Percentiles rank a stretch among this genome's conserved stretches.
Evolutionary conservation across 1,284 basidiomycete species (phyloP).

Genomic region (Earliella scabrosa): DNA sequence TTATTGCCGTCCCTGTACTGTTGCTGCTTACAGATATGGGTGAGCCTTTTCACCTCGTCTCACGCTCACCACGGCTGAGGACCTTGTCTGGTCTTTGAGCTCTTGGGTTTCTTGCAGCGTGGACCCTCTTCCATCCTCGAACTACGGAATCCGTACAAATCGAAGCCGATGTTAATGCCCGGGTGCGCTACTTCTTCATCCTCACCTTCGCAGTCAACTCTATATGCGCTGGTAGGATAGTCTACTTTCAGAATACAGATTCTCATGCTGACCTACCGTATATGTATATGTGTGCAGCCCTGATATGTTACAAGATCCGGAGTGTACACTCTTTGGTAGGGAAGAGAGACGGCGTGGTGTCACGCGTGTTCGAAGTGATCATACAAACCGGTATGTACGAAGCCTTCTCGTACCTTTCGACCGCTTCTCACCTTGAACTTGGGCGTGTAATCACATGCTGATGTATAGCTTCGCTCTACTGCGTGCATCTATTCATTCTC

Average conservation of each 20-base stretch:
- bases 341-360: not conserved
- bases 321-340: not conserved
- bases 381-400: constrained; percentile 2
- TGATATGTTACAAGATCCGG: constrained; percentile 6
- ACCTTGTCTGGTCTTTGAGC: too few species aligned
- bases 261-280: not conserved
- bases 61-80: too few species aligned
- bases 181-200: constrained; percentile 12
- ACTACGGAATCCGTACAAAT: too few species aligned
- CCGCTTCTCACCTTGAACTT: too few species aligned
- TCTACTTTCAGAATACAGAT: too few species aligned
- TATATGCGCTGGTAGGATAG: constrained; percentile 4
- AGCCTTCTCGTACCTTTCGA: not conserved
- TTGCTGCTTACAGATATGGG: too few species aligned
- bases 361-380: constrained; percentile 6
- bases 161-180: too few species aligned
- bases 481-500: constrained; percentile 5
- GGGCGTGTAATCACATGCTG: too few species aligned
- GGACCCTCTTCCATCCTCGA: too few species aligned
- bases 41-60: too few species aligned
- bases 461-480: constrained; percentile 4
- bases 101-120: too few species aligned
- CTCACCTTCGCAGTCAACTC: constrained; percentile 10
- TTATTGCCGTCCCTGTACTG: too few species aligned
- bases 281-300: not conserved